Base-by-base conservation (phyloP, 2,329 filamentous ascomycete species). In the Trichoderma pleuroti region DNA sequence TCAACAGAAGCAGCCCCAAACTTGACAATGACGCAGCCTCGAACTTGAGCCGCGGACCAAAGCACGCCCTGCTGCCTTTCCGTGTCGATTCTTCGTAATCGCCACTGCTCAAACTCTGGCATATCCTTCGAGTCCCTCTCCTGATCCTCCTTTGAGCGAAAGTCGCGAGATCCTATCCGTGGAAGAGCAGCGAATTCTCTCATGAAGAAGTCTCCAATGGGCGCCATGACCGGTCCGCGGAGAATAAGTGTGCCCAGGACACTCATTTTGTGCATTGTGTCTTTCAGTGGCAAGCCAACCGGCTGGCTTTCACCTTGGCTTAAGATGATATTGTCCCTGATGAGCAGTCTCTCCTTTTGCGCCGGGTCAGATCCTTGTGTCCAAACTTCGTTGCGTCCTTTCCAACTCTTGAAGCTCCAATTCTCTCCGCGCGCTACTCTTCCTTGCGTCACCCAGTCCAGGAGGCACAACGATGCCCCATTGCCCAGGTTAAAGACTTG, bases 361-460 rank as follows among this genome's bases (percentile, higher is more conserved):
- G 80, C 77, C 24, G 77, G 73, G 1, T 75, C 75, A 72, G 77
- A 72, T 3, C 79, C 76, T 1, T 76, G 72, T 52, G 82, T 78
- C 90, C 92, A 95, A n/a, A 98, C 86, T 81, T 99, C 96, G 78
- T 98, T 98, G 74, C 92, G 87, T 11, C 93, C 94, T 71, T 85
- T 88, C 89, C 96, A 98, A 73, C 86, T 87, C 70, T 86, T 83
- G 72, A 98, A 90, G 75, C 90, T 91, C 96, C 96, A 99, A 73
- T 93, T 87, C 81, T 99, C 96, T 28, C 94, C 94, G 60, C 92
- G 88, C 5, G 96, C 94, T 5, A 86, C 88, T 21, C 96, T 89
- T 9, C 96, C 96, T 77, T 95, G 92, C 2, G 91, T 97, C 8
- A 98, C 94, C 96, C 96, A 99, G 80, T 99, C 96, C 59, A 97